Evolutionary conservation across 495 filamentous ascomycete species (phyloP).

Genomic region (Monascus purpureus): DNA sequence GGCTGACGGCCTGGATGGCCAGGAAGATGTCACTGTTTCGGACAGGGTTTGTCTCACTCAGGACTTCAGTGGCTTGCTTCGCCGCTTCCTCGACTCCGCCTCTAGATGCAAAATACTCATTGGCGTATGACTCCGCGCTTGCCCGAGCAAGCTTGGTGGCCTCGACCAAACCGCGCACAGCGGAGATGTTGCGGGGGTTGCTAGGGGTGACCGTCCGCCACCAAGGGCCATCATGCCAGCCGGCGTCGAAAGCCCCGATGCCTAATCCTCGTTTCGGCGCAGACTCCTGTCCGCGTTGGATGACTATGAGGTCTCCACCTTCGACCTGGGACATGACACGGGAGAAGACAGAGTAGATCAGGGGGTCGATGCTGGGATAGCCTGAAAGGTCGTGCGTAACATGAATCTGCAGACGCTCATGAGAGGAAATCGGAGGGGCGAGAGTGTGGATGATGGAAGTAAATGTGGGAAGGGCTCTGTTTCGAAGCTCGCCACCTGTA

Average conservation of each 20-base stretch:
- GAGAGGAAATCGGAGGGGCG: slow-evolving; percentile 90
- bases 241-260: slow-evolving; percentile 34
- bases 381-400: slow-evolving; percentile 89
- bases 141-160: slow-evolving; percentile 81
- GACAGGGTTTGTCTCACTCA: slow-evolving; percentile 75
- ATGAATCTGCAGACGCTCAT: slow-evolving; percentile 96
- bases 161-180: slow-evolving; percentile 67
- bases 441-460: slow-evolving; percentile 87
- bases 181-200: slow-evolving; percentile 59
- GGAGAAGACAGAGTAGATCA: slow-evolving; percentile 86
- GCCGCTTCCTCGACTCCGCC: slow-evolving; percentile 74
- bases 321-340: slow-evolving; percentile 98
- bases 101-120: slow-evolving; percentile 60
- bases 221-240: slow-evolving; percentile 90
- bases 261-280: slow-evolving; percentile 50
- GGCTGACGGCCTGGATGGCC: slow-evolving; percentile 71
- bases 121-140: slow-evolving; percentile 74
- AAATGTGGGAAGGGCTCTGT: slow-evolving; percentile 85
- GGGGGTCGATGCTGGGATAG: slow-evolving; percentile 87
- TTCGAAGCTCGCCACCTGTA: slow-evolving; percentile 76
- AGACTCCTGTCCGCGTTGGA: slow-evolving; percentile 83
- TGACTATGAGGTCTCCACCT: slow-evolving; percentile 90
- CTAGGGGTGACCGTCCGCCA: slow-evolving; percentile 58
- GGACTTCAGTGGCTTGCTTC: slow-evolving; percentile 55
- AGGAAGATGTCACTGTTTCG: slow-evolving; percentile 91